Percentiles rank a stretch among this genome's conserved stretches.
Evolutionary conservation across 495 filamentous ascomycete species (phyloP).

Genomic region (Pyrenula aspistea): DNA sequence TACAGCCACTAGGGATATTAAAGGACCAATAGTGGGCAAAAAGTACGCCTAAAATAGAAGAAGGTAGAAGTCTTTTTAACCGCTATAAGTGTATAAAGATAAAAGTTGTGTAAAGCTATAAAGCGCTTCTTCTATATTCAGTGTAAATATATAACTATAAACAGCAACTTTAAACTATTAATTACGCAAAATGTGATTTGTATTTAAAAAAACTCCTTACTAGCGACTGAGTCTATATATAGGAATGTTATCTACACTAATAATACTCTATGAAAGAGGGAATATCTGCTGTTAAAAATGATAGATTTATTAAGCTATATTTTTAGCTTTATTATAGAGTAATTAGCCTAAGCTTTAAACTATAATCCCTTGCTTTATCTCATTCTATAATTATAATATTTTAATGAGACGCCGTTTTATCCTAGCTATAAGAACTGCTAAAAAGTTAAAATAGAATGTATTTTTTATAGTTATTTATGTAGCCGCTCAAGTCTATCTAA

Average conservation of each 20-base stretch:
- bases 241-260: neutral
- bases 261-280: neutral
- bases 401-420: too few species aligned
- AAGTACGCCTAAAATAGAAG: neutral
- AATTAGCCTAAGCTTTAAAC: too few species aligned
- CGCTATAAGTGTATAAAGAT: neutral
- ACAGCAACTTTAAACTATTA: neutral
- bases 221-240: neutral
- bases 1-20: neutral
- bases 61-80: neutral
- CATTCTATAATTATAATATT: too few species aligned
- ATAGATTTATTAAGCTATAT: too few species aligned
- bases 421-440: too few species aligned
- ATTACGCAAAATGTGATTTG: neutral
- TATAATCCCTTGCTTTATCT: too few species aligned
- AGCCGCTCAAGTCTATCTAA: too few species aligned
- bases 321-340: too few species aligned
- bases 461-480: too few species aligned
- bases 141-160: neutral
- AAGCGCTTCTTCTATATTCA: neutral
- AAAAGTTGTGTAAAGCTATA: neutral
- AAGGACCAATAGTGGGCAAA: neutral
- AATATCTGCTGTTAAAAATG: too few species aligned
- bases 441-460: too few species aligned
- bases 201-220: neutral